Evolutionary conservation across 2,329 filamentous ascomycete genomes (phyloP).

Genomic region (Celoporthe dispersa): DNA sequence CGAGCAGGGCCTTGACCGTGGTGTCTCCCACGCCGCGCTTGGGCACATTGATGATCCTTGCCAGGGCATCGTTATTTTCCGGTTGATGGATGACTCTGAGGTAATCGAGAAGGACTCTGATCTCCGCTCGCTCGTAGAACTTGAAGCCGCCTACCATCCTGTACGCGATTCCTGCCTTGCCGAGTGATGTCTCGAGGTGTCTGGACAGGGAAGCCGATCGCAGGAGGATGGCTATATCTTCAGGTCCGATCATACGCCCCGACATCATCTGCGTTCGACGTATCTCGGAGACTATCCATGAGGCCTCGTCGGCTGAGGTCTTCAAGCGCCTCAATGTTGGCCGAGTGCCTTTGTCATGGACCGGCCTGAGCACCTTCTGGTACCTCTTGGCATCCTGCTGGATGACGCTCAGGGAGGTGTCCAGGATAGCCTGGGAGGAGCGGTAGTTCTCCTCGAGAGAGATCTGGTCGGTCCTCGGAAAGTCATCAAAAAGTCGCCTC

Average conservation of each 20-base stretch:
- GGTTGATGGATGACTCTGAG: slow-evolving; percentile 83
- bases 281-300: slow-evolving; percentile 89
- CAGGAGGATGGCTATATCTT: slow-evolving; percentile 86
- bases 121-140: slow-evolving; percentile 90
- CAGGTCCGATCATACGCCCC: slow-evolving; percentile 71
- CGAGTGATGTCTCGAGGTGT: slow-evolving; percentile 82
- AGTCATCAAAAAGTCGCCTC: slow-evolving; percentile 75
- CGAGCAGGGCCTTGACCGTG: slow-evolving; percentile 74
- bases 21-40: slow-evolving; percentile 79
- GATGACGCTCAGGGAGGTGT: slow-evolving; percentile 81
- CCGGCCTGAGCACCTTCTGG: slow-evolving; percentile 77
- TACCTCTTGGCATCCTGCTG: slow-evolving; percentile 85
- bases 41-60: slow-evolving; percentile 83
- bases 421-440: slow-evolving; percentile 83
- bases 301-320: slow-evolving; percentile 73
- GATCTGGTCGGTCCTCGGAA: slow-evolving; percentile 77
- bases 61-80: slow-evolving; percentile 83
- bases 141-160: slow-evolving; percentile 88
- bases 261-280: slow-evolving; percentile 71
- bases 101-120: slow-evolving; percentile 88
- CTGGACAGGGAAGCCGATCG: slow-evolving; percentile 82
- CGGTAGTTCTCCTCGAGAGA: slow-evolving; percentile 94
- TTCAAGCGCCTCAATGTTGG: slow-evolving; percentile 81
- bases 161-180: slow-evolving; percentile 82
- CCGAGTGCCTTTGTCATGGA: slow-evolving; percentile 77